phyloP scores from a whole-genome alignment of 352 stramenopile genomes.

The Phytophthora lateralis region DNA sequence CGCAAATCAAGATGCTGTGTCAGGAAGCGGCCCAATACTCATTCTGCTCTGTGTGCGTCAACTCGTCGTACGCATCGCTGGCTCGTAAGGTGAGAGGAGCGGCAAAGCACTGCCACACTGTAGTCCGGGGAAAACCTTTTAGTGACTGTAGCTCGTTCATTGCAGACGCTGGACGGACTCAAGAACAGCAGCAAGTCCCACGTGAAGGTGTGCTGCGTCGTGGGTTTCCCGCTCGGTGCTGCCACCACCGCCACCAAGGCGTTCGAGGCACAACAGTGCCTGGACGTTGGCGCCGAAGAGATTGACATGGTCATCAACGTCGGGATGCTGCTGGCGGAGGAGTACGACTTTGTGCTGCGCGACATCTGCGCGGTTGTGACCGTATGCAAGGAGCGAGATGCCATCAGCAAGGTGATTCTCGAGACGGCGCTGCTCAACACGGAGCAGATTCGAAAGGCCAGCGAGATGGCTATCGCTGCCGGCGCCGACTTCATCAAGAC shows the following conservation, averaged over 20 bases:
- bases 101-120: background rate
- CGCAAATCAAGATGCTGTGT: conserved; percentile 72
- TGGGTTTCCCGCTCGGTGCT: conserved; percentile 82
- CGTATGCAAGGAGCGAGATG: conserved; percentile 66
- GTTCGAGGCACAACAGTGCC: conserved; percentile 69
- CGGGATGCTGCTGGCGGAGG: conserved; percentile 57
- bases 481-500: conserved; percentile 91
- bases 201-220: conserved; percentile 84
- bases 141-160: background rate
- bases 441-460: conserved; percentile 74
- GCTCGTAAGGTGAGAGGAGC: conserved; percentile 50
- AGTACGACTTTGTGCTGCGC: conserved; percentile 77
- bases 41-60: conserved; percentile 87
- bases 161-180: conserved; percentile 52
- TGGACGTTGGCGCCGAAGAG: conserved; percentile 78
- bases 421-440: conserved; percentile 79
- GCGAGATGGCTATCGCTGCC: conserved; percentile 64
- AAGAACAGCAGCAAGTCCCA: conserved; percentile 39
- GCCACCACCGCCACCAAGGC: conserved; percentile 64
- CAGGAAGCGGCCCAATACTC: conserved; percentile 66
- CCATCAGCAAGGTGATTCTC: conserved; percentile 83
- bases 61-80: conserved; percentile 68
- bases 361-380: conserved; percentile 74
- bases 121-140: background rate
- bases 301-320: conserved; percentile 91